Evolutionary conservation across 495 filamentous ascomycete genomes (phyloP).

Genomic region (Penicillium ucsense): DNA sequence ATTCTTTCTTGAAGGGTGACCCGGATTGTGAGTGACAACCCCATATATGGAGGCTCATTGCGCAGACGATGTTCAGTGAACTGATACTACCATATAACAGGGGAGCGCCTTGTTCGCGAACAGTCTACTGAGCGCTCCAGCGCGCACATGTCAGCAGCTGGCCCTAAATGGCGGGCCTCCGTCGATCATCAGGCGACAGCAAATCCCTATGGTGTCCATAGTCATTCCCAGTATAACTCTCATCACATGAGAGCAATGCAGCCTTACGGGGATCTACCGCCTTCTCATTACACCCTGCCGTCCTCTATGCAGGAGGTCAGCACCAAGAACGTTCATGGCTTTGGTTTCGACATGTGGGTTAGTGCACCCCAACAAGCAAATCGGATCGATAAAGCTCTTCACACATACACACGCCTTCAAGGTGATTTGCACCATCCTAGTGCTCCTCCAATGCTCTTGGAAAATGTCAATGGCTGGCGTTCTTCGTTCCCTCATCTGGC

Average conservation of each 20-base stretch:
- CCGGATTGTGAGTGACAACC: constrained; percentile 34
- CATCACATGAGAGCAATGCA: constrained; percentile 27
- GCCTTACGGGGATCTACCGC: constrained; percentile 29
- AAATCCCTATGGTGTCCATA: constrained; percentile 22
- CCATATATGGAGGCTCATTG: too few species aligned
- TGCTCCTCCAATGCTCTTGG: constrained; percentile 31
- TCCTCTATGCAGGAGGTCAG: constrained; percentile 26
- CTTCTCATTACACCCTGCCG: constrained; percentile 27
- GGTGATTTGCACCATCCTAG: constrained; percentile 28
- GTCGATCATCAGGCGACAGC: constrained; percentile 28
- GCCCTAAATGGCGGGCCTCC: constrained; percentile 30
- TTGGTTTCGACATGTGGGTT: constrained; percentile 46
- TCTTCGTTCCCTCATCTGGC: constrained; percentile 36
- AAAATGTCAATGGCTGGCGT: constrained; percentile 36
- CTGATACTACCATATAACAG: constrained; percentile 5
- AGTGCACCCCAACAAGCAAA: constrained; percentile 32
- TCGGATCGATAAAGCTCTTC: constrained; percentile 32
- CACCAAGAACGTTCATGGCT: constrained; percentile 27
- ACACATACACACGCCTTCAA: constrained; percentile 43
- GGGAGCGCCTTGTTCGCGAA: constrained; percentile 38
- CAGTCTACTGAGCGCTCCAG: constrained; percentile 27
- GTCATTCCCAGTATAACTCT: constrained; percentile 18
- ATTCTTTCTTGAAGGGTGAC: constrained; percentile 61
- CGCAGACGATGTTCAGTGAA: too few species aligned
- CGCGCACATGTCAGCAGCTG: constrained; percentile 24